phyloP scores from a whole-genome alignment of 1,284 basidiomycete species.

The Trichosporon sp. region DNA sequence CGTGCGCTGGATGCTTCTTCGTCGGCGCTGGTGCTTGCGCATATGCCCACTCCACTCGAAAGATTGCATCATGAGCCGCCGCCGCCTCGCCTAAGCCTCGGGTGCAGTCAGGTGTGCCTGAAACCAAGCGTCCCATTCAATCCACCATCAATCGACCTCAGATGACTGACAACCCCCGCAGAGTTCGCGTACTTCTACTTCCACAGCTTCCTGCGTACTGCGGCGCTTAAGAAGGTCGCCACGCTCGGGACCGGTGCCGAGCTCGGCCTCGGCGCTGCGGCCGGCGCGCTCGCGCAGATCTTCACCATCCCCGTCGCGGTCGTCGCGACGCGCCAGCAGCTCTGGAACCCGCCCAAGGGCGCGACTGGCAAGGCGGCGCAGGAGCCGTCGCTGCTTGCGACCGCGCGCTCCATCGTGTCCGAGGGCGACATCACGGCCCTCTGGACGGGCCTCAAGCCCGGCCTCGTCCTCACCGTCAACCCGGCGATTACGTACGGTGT shows the following conservation, averaged over 20 bases:
- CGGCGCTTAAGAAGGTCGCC: slow-evolving; percentile 46
- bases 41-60: background rate
- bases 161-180: slow-evolving; percentile 49
- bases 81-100: slow-evolving; percentile 10
- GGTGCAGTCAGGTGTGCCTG: background rate
- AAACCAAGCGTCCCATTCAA: background rate
- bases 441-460: slow-evolving; percentile 92
- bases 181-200: slow-evolving; percentile 99
- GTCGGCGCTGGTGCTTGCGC: slow-evolving; percentile 8
- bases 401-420: slow-evolving; percentile 83
- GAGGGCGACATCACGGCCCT: slow-evolving; percentile 89
- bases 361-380: slow-evolving; percentile 34
- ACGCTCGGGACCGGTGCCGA: slow-evolving; percentile 75
- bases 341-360: slow-evolving; percentile 60
- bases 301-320: slow-evolving; percentile 98
- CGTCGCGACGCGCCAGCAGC: slow-evolving; percentile 96
- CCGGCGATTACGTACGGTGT: slow-evolving; percentile 98
- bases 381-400: slow-evolving; percentile 60
- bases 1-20: slow-evolving; percentile 7
- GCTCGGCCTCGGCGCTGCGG: slow-evolving; percentile 83
- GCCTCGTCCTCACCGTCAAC: slow-evolving; percentile 90
- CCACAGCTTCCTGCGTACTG: slow-evolving; percentile 82
- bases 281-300: slow-evolving; percentile 92
- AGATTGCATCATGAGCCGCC: background rate
- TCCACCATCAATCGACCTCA: background rate